Evolutionary conservation across 345 rosid genomes (phyloP).

Genomic region (Leavenworthia alabamica): DNA sequence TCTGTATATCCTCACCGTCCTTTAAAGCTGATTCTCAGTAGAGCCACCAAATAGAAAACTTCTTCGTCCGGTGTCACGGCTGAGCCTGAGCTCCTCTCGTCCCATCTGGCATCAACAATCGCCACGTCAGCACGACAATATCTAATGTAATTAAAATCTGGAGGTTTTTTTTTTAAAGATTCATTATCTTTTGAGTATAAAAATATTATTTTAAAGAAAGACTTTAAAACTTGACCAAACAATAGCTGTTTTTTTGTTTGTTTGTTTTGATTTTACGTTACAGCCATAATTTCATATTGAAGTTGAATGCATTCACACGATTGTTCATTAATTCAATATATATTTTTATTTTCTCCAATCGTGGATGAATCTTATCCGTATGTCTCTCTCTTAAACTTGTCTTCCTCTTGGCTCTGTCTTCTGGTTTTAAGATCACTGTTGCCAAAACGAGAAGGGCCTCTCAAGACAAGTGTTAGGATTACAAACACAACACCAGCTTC

Average conservation of each 20-base stretch:
- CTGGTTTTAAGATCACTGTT: conserved; percentile 18
- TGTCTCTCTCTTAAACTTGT: conserved; percentile 9
- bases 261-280: no score
- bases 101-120: conserved; percentile 55
- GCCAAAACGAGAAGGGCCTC: conserved; percentile 24
- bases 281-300: neutral
- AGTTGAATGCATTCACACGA: conserved; percentile 17
- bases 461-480: conserved; percentile 30
- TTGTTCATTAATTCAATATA: neutral
- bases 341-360: conserved; percentile 17
- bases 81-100: conserved; percentile 63
- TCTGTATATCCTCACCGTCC: conserved; percentile 51
- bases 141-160: neutral
- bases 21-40: conserved; percentile 75
- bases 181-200: no score
- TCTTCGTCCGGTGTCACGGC: conserved; percentile 91
- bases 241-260: neutral
- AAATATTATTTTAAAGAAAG: no score
- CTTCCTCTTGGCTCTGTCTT: neutral
- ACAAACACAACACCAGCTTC: conserved; percentile 25
- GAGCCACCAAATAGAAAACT: conserved; percentile 83
- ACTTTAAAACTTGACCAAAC: no score
- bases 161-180: no score
- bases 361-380: conserved; percentile 26
- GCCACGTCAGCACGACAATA: conserved; percentile 27